These are phyloP conservation scores for Blastobotrys robertii DNA, from an alignment of 805 yeast genomes.

Conservation along the genomic window DNA sequence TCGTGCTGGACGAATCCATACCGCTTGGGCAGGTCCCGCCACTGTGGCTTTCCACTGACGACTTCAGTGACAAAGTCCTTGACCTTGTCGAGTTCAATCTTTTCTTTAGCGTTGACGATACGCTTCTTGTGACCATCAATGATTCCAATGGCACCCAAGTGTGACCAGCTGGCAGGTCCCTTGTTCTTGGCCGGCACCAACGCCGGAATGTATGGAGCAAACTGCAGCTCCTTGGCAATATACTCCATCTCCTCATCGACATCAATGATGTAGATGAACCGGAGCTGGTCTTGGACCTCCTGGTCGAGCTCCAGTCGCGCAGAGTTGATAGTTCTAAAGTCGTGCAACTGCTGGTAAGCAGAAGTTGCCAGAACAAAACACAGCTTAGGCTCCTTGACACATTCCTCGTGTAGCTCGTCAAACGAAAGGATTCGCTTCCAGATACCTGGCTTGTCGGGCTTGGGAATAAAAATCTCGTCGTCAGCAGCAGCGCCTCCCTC, in stretches of 20 bases:
- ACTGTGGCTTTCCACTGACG: background rate
- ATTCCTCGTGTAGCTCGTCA: constrained; percentile 2
- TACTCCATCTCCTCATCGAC: constrained; percentile 3
- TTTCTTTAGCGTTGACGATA: constrained; percentile 10
- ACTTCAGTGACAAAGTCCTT: background rate
- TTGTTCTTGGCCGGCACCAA: constrained; percentile 7
- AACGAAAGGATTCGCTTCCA: constrained; percentile 4
- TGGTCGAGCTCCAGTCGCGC: constrained; percentile 2
- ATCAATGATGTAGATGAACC: constrained; percentile 3
- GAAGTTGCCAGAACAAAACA: constrained; percentile 5
- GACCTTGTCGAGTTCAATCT: constrained; percentile 3
- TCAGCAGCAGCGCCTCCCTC: no score
- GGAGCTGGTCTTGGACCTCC: background rate
- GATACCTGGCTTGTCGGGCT: background rate
- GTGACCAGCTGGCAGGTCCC: constrained; percentile 8
- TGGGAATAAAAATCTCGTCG: no score
- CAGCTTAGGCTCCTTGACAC: background rate
- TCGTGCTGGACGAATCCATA: background rate
- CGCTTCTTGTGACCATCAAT: constrained; percentile 9
- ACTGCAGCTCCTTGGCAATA: constrained; percentile 6
- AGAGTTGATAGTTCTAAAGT: constrained; percentile 2
- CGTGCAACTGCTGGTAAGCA: constrained; percentile 1
- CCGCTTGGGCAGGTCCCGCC: constrained; percentile 1
- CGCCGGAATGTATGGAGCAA: constrained; percentile 4
- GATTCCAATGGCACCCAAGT: constrained; percentile 4